Evolutionary conservation across 495 filamentous ascomycete species (phyloP).

Genomic region (Tuber brumale): DNA sequence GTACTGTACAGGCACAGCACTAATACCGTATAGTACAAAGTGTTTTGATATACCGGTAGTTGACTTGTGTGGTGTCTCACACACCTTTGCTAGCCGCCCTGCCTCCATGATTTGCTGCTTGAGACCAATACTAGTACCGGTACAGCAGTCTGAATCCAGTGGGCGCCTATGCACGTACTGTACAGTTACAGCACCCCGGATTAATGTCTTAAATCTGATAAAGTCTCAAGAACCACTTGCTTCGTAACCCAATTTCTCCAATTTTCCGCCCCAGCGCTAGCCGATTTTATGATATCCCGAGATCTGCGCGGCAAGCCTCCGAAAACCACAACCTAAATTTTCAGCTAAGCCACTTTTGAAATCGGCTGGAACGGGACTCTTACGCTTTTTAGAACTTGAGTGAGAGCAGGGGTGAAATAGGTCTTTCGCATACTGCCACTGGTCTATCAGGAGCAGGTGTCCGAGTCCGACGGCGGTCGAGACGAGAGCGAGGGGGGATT

Average conservation of each 20-base stretch:
- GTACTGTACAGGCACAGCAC: background rate
- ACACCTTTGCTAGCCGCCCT: background rate
- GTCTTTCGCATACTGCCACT: no score
- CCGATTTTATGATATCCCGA: no score
- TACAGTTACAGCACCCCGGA: background rate
- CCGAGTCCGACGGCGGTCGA: background rate
- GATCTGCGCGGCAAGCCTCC: no score
- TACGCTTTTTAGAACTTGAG: background rate
- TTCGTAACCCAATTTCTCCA: no score
- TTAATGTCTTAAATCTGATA: background rate
- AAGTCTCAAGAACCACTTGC: background rate
- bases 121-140: background rate
- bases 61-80: background rate
- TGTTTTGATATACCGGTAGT: no score
- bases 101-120: background rate
- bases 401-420: background rate
- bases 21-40: background rate
- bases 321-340: no score
- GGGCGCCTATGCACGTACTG: background rate
- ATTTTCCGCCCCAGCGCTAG: no score
- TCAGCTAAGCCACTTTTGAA: background rate
- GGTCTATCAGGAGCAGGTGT: background rate
- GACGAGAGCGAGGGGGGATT: background rate
- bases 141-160: no score
- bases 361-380: background rate